Evolutionary conservation across 345 rosid species (phyloP).

Genomic region (Murraya paniculata): DNA sequence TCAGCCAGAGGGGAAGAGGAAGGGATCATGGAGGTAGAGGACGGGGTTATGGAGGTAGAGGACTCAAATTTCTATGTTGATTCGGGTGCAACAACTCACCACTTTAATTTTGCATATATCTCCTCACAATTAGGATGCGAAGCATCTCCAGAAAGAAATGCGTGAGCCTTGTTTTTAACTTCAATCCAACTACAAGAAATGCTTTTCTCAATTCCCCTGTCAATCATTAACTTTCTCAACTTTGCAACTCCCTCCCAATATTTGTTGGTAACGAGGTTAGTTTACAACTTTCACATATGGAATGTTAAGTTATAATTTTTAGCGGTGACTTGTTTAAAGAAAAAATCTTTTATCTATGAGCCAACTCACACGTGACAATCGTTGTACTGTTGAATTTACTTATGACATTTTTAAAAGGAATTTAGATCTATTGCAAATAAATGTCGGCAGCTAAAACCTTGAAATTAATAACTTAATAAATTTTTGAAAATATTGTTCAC

Average conservation of each 20-base stretch:
- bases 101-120: slow-evolving; percentile 33
- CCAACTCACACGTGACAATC: not conserved
- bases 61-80: too few relatives aligned
- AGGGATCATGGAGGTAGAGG: too few relatives aligned
- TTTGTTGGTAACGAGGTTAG: not conserved
- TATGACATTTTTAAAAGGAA: too few relatives aligned
- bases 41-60: too few relatives aligned
- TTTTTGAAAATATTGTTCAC: too few relatives aligned
- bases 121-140: slow-evolving; percentile 28
- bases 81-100: not conserved
- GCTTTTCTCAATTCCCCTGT: slow-evolving; percentile 33
- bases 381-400: not conserved
- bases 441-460: too few relatives aligned
- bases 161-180: slow-evolving; percentile 34
- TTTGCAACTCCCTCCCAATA: slow-evolving; percentile 36
- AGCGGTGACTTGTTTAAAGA: not conserved
- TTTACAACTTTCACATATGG: not conserved
- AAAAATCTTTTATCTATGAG: too few relatives aligned
- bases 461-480: too few relatives aligned
- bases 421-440: too few relatives aligned
- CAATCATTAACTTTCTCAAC: slow-evolving; percentile 28
- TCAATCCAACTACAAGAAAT: slow-evolving; percentile 42
- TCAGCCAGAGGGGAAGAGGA: too few relatives aligned
- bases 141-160: slow-evolving; percentile 40
- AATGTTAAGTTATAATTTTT: not conserved